Evolutionary conservation across 495 filamentous ascomycete species (phyloP).

Genomic region (Lichenothelia convexa): DNA sequence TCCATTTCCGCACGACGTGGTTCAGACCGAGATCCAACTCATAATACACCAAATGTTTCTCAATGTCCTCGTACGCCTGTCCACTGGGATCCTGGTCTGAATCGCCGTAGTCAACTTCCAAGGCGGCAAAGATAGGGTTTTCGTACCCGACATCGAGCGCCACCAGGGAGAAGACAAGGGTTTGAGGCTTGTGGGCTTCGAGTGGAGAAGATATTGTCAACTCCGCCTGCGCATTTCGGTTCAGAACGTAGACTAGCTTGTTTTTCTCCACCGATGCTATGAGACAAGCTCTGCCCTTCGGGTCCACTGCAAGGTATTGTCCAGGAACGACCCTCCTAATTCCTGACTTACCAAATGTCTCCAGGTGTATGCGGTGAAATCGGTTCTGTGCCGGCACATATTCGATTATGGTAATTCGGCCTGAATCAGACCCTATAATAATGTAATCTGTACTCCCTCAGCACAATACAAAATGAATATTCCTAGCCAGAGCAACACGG

Average conservation of each 20-base stretch:
- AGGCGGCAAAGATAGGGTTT: constrained; percentile 84
- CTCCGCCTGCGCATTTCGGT: constrained; percentile 84
- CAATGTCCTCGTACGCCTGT: constrained; percentile 57
- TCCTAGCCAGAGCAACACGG: constrained; percentile 5
- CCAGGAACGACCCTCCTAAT: constrained; percentile 84
- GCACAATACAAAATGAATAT: constrained; percentile 26
- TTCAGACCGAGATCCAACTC: constrained; percentile 93
- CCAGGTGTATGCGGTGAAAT: constrained; percentile 77
- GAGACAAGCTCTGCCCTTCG: constrained; percentile 85
- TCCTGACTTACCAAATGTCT: constrained; percentile 98
- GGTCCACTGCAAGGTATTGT: constrained; percentile 85
- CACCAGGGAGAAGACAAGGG: constrained; percentile 68
- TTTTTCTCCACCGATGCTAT: constrained; percentile 95
- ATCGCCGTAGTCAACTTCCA: constrained; percentile 87
- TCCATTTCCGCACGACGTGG: constrained; percentile 91
- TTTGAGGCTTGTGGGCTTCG: constrained; percentile 95
- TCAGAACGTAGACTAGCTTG: constrained; percentile 96
- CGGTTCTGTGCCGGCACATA: constrained; percentile 74
- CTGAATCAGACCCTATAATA: constrained; percentile 86
- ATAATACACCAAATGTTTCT: constrained; percentile 90
- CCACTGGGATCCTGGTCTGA: constrained; percentile 83
- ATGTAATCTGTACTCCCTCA: constrained; percentile 75
- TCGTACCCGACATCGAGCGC: constrained; percentile 90
- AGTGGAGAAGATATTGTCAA: constrained; percentile 91
- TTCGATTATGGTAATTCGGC: constrained; percentile 84